A percentile compares a stretch with the other conserved stretches of the same genome.
Conservation (phyloP, 371 early-diverging fungal species). For the Zopfochytrium polystomum region DNA sequence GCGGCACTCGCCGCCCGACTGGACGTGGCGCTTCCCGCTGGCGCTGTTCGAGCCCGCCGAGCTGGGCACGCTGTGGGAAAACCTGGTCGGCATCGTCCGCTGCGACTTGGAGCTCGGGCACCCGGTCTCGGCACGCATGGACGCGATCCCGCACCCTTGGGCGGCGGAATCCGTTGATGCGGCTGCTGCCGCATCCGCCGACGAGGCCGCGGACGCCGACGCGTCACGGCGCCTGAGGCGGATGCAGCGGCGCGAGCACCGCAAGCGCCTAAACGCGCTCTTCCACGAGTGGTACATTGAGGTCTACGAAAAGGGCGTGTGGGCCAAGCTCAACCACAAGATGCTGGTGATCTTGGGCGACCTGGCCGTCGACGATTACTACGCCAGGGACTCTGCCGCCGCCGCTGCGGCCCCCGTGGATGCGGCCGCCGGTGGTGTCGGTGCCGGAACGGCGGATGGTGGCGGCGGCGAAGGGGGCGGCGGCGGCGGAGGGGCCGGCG, state of each 20-base stretch:
- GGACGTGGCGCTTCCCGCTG: too few relatives aligned
- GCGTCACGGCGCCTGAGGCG: not conserved
- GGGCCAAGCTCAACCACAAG: not conserved
- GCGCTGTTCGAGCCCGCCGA: too few relatives aligned
- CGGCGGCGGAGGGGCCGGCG: slow-evolving; percentile 60
- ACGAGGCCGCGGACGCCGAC: not conserved
- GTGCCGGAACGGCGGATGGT: slow-evolving; percentile 38
- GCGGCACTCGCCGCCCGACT: too few relatives aligned
- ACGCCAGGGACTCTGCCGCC: not conserved
- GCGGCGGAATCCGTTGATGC: too few relatives aligned
- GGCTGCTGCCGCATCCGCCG: too few relatives aligned
- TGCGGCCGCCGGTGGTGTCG: not conserved
- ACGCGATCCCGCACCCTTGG: too few relatives aligned
- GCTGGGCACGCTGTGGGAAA: too few relatives aligned
- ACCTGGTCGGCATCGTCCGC: too few relatives aligned
- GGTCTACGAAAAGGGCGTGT: not conserved
- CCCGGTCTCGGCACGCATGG: too few relatives aligned
- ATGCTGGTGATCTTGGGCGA: too few relatives aligned
- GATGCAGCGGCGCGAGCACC: not conserved
- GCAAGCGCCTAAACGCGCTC: not conserved
- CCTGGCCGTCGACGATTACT: not conserved
- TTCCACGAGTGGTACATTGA: not conserved
- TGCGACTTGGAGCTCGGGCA: too few relatives aligned
- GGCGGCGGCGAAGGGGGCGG: slow-evolving; percentile 58
- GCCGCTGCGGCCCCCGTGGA: not conserved